A percentile compares a stretch with the other conserved stretches of the same genome.
Evolutionary conservation across 495 filamentous ascomycete species (phyloP).

Genomic region (Thozetella sp.): DNA sequence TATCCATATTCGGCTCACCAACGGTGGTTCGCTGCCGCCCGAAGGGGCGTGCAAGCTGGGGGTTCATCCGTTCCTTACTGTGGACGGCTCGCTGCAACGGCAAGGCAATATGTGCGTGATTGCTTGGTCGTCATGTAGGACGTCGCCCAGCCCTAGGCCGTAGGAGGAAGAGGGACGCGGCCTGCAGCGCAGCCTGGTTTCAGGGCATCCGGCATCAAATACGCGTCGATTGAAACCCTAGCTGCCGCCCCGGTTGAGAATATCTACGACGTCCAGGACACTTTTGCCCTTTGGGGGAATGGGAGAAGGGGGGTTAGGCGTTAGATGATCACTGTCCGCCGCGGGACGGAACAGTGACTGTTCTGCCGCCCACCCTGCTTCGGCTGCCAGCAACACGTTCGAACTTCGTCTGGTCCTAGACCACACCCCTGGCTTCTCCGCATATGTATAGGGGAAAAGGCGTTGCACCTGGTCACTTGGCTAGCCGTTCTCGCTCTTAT

Average conservation of each 20-base stretch:
- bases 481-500: not conserved
- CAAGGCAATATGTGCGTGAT: constrained; percentile 13
- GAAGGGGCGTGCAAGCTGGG: constrained; percentile 2
- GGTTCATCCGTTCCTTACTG: not conserved
- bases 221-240: constrained; percentile 5
- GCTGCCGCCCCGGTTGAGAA: constrained; percentile 1
- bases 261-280: constrained; percentile 5
- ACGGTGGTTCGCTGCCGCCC: not conserved
- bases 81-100: constrained; percentile 4
- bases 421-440: not conserved
- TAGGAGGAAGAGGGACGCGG: constrained; percentile 2
- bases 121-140: constrained; percentile 10
- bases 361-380: not conserved
- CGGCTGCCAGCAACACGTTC: not conserved
- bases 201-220: constrained; percentile 8
- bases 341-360: not conserved
- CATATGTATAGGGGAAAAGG: not conserved
- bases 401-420: not conserved
- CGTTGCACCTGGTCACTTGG: not conserved
- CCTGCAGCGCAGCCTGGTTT: constrained; percentile 15
- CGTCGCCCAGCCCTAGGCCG: constrained; percentile 1
- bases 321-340: no score
- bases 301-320: constrained; percentile 8
- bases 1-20: not conserved
- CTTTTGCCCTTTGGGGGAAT: constrained; percentile 2